Evolutionary conservation across 305 asterid species (phyloP).

Genomic region (Solanum hybrid): DNA sequence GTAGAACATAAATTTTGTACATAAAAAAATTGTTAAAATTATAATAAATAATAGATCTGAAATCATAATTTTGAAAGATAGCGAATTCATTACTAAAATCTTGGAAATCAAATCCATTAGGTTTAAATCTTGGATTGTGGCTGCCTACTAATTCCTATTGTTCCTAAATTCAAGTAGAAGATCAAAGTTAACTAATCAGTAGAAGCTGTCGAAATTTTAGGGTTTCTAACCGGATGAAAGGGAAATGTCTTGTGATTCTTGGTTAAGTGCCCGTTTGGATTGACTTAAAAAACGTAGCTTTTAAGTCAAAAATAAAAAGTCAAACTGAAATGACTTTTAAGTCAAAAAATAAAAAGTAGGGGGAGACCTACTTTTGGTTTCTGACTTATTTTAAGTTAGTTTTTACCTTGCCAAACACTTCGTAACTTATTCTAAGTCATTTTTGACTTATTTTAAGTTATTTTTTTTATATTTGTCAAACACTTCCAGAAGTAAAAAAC

Average conservation of each 20-base stretch:
- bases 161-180: neutral
- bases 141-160: neutral
- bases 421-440: too few relatives aligned
- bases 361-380: too few relatives aligned
- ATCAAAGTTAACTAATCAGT: neutral
- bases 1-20: neutral
- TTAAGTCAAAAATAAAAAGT: too few relatives aligned
- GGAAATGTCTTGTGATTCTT: neutral
- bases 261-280: neutral
- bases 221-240: neutral
- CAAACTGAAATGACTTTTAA: too few relatives aligned
- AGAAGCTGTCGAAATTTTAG: neutral
- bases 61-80: neutral
- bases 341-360: too few relatives aligned
- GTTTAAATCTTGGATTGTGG: neutral
- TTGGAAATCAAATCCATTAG: neutral
- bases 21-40: neutral
- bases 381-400: too few relatives aligned
- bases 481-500: too few relatives aligned
- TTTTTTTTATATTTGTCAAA: too few relatives aligned
- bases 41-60: neutral
- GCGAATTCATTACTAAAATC: neutral
- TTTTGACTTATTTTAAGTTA: too few relatives aligned
- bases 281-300: too few relatives aligned
- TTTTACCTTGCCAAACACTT: too few relatives aligned